Conservation (phyloP, 805 yeast genomes). For the Myxozyma vanderwaltii region DNA sequence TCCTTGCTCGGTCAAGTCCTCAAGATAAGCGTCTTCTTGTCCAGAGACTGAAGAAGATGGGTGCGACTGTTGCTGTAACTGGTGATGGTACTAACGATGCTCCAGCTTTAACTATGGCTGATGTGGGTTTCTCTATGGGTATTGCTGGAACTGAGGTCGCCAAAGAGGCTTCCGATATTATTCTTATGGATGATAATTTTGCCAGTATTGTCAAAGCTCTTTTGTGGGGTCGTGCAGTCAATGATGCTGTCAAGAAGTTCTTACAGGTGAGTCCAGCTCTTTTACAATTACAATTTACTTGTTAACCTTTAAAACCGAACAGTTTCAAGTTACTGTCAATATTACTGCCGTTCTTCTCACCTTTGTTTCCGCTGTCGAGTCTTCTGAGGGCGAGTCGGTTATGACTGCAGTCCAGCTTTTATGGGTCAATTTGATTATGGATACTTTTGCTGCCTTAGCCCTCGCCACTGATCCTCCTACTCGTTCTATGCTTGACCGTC, state of each 20-base stretch:
- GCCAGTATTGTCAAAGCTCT: slow-evolving; percentile 93
- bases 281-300: background rate
- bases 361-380: slow-evolving; percentile 89
- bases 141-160: slow-evolving; percentile 98
- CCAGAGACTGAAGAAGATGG: slow-evolving; percentile 70
- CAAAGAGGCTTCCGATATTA: slow-evolving; percentile 92
- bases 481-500: slow-evolving; percentile 70
- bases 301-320: background rate
- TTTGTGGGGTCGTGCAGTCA: slow-evolving; percentile 98
- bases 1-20: slow-evolving; percentile 92
- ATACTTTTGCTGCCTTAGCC: slow-evolving; percentile 95
- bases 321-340: slow-evolving; percentile 91
- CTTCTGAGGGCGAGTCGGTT: slow-evolving; percentile 77
- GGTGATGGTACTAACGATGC: slow-evolving; percentile 99
- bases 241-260: slow-evolving; percentile 90
- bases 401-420: slow-evolving; percentile 94
- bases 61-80: slow-evolving; percentile 97
- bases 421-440: slow-evolving; percentile 98
- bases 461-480: slow-evolving; percentile 97
- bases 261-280: slow-evolving; percentile 54
- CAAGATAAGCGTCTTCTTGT: slow-evolving; percentile 91
- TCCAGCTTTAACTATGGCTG: slow-evolving; percentile 94
- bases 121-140: slow-evolving; percentile 99
- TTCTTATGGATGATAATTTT: slow-evolving; percentile 92
- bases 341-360: slow-evolving; percentile 95